These are phyloP conservation scores for Kuraishia hungarica DNA, from an alignment of 805 yeast species.

Conservation along the genomic window DNA sequence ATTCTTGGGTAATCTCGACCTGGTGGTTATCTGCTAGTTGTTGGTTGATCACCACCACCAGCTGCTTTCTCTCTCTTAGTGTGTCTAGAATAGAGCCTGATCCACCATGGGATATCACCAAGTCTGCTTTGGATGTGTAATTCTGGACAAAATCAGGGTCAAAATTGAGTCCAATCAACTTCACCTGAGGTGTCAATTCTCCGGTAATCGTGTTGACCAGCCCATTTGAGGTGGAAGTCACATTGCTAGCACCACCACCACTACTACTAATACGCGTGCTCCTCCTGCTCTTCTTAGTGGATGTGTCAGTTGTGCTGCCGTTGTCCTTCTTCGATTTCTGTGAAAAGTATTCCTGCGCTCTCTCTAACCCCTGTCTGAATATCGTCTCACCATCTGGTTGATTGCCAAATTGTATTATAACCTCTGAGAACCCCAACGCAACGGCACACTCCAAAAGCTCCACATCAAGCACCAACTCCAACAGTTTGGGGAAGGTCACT, in stretches of 20 bases:
- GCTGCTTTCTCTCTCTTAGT: conserved; percentile 41
- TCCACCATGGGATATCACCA: conserved; percentile 83
- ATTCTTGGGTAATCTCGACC: conserved; percentile 58
- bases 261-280: no score
- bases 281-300: background rate
- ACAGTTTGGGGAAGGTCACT: conserved; percentile 60
- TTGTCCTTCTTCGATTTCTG: background rate
- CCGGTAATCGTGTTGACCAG: background rate
- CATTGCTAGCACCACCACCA: background rate
- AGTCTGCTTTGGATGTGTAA: conserved; percentile 35
- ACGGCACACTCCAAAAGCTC: conserved; percentile 28
- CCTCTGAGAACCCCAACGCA: conserved; percentile 24
- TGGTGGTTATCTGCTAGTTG: conserved; percentile 86
- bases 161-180: conserved; percentile 38
- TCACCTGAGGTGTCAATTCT: conserved; percentile 7
- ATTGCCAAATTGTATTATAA: conserved; percentile 56
- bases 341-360: background rate
- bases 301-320: background rate
- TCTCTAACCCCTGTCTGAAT: background rate
- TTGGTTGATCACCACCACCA: conserved; percentile 66
- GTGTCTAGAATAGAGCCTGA: conserved; percentile 89
- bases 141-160: conserved; percentile 28
- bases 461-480: conserved; percentile 30
- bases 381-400: conserved; percentile 5
- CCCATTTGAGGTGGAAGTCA: background rate